Evolutionary conservation across 495 filamentous ascomycete species (phyloP), one percentile per base, ranked within the genome.

Genomic region (Tuber borchii): DNA sequence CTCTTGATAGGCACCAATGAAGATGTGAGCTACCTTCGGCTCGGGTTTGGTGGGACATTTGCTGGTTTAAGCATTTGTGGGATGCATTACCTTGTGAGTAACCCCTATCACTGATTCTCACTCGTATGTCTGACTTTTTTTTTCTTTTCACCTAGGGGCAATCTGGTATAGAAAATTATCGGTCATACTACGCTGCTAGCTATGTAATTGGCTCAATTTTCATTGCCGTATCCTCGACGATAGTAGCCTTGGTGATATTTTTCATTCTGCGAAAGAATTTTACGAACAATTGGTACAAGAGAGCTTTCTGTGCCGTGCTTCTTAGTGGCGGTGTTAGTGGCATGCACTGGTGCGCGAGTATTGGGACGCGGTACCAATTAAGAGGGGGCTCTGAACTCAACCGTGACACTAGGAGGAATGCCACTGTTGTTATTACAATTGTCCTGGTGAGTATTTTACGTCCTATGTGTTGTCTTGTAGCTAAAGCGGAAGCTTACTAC

Each of bases 291-390:
- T 92, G 90, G 90, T 93, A 89, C 90, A 92, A 91, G 78, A 86
- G 93, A 75, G 81, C 86, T 34, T 73, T 90, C 4, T 92, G 89
- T 78, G 92, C 91, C 10, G 82, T 87, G 39, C 73, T 94, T 10
- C 85, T 97, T 48, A 91, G 92, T 39, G 84, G 86, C 20, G 92
- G 91, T 48, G 93, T 95, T 4, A 93, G 89, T 31, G 93, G 92
- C 3, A 95, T 97, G 93, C 93, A 97, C 81, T 97, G 93, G 92
- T 90, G 90, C 26, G 93, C 92, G 20, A 87, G 90, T 4, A 84
- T 90, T 20, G 93, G 93, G 10, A 94, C 92, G 1, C 72, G 81
- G 5, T 95, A 94, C 81, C 84, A 82, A n/a, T 74, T 87, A 80
- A 84, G 82, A 77, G 82, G 79, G 40, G 79, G 44, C 74, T 78